Evolutionary conservation across 2,329 filamentous ascomycete species (phyloP).

Genomic region (Penicillium brevicompactum): DNA sequence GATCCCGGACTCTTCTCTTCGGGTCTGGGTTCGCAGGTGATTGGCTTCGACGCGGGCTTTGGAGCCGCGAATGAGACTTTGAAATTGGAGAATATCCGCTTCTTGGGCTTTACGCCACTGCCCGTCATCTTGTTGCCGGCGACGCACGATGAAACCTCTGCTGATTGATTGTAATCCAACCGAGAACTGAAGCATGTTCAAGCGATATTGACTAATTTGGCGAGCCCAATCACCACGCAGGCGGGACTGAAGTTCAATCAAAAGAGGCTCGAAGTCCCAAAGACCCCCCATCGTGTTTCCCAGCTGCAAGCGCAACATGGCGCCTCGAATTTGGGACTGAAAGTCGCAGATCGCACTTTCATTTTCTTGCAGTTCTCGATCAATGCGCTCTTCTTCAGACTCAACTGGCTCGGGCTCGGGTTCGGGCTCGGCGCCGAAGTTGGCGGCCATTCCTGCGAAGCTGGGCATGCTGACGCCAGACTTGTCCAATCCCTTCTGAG

Average conservation of each 20-base stretch:
- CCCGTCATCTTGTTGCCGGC: constrained; percentile 61
- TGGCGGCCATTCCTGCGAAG: constrained; percentile 95
- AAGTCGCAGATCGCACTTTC: constrained; percentile 74
- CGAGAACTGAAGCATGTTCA: constrained; percentile 81
- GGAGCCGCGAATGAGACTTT: constrained; percentile 72
- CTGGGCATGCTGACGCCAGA: constrained; percentile 94
- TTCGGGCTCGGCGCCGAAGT: constrained; percentile 83
- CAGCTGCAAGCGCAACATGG: constrained; percentile 73
- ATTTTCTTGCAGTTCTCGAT: constrained; percentile 78
- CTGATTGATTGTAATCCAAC: constrained; percentile 75
- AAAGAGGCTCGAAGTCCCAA: constrained; percentile 79
- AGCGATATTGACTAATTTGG: constrained; percentile 78
- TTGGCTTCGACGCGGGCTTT: constrained; percentile 47
- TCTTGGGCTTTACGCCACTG: constrained; percentile 75
- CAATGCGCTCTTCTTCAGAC: constrained; percentile 84
- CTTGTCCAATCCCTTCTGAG: constrained; percentile 95
- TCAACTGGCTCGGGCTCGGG: constrained; percentile 74
- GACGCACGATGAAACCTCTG: constrained; percentile 74
- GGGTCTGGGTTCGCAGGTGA: constrained; percentile 42
- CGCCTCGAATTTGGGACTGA: constrained; percentile 83
- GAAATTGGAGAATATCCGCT: constrained; percentile 72
- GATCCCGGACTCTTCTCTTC: constrained; percentile 46
- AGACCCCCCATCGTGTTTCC: constrained; percentile 83
- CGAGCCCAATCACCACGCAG: constrained; percentile 86
- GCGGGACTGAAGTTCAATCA: constrained; percentile 81